Percentiles rank a stretch among this genome's conserved stretches.
Evolutionary conservation across 2,329 filamentous ascomycete species (phyloP).

Genomic region (Hirsutella rhossiliensis): DNA sequence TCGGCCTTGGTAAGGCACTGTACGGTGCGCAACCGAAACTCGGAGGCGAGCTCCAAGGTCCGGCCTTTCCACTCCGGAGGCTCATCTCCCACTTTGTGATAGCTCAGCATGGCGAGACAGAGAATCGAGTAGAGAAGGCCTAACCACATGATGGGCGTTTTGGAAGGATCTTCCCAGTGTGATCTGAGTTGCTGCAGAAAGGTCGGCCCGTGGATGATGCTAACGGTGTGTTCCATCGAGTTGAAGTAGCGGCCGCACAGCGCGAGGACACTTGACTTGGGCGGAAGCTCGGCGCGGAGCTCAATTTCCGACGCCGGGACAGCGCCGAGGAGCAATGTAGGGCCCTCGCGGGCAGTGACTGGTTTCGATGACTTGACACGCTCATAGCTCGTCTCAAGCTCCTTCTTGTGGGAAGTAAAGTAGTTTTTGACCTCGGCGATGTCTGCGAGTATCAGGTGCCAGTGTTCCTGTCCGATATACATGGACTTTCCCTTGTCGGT

Average conservation of each 20-base stretch:
- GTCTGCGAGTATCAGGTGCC: conserved; percentile 67
- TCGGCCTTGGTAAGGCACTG: conserved; percentile 68
- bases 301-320: conserved; percentile 62
- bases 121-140: conserved; percentile 67
- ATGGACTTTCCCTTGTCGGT: conserved; percentile 64
- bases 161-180: conserved; percentile 61
- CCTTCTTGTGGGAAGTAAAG: conserved; percentile 76
- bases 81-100: conserved; percentile 68
- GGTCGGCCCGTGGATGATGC: conserved; percentile 70
- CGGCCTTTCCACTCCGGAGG: conserved; percentile 66
- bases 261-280: conserved; percentile 71
- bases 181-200: conserved; percentile 61
- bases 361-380: conserved; percentile 61
- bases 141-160: conserved; percentile 66
- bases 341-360: conserved; percentile 47
- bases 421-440: conserved; percentile 92
- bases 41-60: conserved; percentile 43
- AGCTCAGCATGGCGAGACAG: conserved; percentile 67
- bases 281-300: conserved; percentile 66
- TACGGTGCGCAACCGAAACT: conserved; percentile 61
- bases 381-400: conserved; percentile 71
- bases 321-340: conserved; percentile 68
- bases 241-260: conserved; percentile 87
- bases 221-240: conserved; percentile 58
- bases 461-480: conserved; percentile 75